A percentile compares a stretch with the other conserved stretches of the same genome.
These are phyloP conservation scores for Populus hybrid DNA, from an alignment of 441 rosid species.

Conservation along the genomic window DNA sequence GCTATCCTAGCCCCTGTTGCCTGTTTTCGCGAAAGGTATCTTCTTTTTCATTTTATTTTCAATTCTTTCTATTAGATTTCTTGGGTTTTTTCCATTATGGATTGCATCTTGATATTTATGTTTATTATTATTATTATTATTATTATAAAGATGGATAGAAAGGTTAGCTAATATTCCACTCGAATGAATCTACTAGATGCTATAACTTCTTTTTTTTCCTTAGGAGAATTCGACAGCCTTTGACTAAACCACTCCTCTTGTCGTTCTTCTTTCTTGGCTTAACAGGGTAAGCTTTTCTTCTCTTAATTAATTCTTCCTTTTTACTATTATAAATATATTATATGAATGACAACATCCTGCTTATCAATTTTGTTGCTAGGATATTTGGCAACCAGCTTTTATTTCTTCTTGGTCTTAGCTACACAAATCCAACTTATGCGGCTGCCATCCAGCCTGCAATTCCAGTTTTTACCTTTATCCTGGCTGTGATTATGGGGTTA, in stretches of 20 bases:
- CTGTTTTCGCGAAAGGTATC: slow-evolving; percentile 76
- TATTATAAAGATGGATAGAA: background rate
- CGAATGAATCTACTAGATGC: background rate
- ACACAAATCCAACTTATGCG: slow-evolving; percentile 97
- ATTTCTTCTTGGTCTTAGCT: slow-evolving; percentile 90
- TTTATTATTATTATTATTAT: background rate
- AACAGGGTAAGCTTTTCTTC: slow-evolving; percentile 55
- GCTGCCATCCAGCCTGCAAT: slow-evolving; percentile 97
- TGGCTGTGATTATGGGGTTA: slow-evolving; percentile 95
- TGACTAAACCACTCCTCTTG: slow-evolving; percentile 62
- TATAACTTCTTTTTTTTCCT: slow-evolving; percentile 9
- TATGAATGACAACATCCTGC: background rate
- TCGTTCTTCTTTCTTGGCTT: slow-evolving; percentile 90
- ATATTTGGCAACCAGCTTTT: slow-evolving; percentile 96
- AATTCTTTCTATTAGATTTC: background rate
- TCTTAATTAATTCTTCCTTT: background rate
- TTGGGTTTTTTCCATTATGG: background rate
- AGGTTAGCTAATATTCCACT: background rate
- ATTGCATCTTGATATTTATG: background rate
- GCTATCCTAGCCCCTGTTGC: slow-evolving; percentile 86
- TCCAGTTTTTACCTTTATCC: slow-evolving; percentile 91
- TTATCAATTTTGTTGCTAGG: slow-evolving; percentile 40
- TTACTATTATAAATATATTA: background rate
- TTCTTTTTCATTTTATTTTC: background rate
- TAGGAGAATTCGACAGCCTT: slow-evolving; percentile 72